These are phyloP conservation scores for Panicum miliaceum DNA, from an alignment of 176 grass and related monocot species.

Conservation along the genomic window DNA sequence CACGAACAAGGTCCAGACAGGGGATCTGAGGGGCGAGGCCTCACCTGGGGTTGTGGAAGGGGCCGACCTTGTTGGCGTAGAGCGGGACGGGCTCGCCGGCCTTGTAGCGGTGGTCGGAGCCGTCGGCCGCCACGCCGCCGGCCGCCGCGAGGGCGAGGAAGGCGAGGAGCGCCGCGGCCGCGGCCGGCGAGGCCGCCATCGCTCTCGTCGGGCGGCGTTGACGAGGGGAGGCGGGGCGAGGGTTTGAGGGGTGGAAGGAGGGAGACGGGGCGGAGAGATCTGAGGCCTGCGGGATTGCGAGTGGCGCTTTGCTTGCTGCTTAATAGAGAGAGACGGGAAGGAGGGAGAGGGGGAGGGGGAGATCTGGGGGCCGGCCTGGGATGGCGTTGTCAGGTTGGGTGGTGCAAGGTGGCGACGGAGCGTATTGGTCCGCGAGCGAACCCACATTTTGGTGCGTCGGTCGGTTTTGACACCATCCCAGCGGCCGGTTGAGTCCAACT, in stretches of 20 bases:
- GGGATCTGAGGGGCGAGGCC: constrained; percentile 35
- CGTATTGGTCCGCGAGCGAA: constrained; percentile 46
- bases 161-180: constrained; percentile 47
- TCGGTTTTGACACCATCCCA: constrained; percentile 45
- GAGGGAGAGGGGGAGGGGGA: constrained; percentile 13
- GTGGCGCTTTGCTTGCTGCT: constrained; percentile 54
- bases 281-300: constrained; percentile 28
- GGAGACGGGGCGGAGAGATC: constrained; percentile 42
- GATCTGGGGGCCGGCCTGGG: constrained; percentile 11
- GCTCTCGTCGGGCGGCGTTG: constrained; percentile 52
- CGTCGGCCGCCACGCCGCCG: constrained; percentile 72
- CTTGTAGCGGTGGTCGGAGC: constrained; percentile 91
- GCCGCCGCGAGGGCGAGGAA: constrained; percentile 60
- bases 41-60: constrained; percentile 98
- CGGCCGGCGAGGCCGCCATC: constrained; percentile 58
- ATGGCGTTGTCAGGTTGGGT: constrained; percentile 44
- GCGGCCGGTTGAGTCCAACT: constrained; percentile 41
- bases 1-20: not conserved
- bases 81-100: constrained; percentile 67
- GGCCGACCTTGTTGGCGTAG: constrained; percentile 96
- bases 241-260: constrained; percentile 19
- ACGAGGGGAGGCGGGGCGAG: constrained; percentile 27
- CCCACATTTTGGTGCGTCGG: constrained; percentile 51
- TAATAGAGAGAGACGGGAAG: constrained; percentile 38
- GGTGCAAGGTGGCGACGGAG: constrained; percentile 44